Evolutionary conservation across 805 yeast genomes (phyloP).

Genomic region (Wickerhamomyces subpelliculosus): DNA sequence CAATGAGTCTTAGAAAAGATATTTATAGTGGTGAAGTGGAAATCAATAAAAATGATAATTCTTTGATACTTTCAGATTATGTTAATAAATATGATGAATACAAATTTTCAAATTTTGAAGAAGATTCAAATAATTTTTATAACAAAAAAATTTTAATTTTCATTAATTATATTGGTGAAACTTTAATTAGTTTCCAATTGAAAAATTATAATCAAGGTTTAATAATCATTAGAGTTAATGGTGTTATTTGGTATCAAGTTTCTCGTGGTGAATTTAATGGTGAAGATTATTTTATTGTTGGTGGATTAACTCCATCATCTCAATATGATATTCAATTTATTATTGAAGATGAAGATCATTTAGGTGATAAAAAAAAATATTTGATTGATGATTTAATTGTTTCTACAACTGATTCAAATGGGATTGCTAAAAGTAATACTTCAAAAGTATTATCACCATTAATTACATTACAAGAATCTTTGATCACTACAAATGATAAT

Average conservation of each 20-base stretch:
- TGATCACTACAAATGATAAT: conserved; percentile 55
- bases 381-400: conserved; percentile 33
- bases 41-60: conserved; percentile 8
- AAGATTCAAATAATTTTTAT: conserved; percentile 20
- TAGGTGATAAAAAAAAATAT: conserved; percentile 24
- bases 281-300: conserved; percentile 48
- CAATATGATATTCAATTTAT: conserved; percentile 52
- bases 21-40: conserved; percentile 34
- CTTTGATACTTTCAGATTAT: conserved; percentile 19
- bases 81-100: conserved; percentile 19
- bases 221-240: conserved; percentile 48
- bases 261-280: conserved; percentile 41
- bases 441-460: conserved; percentile 44
- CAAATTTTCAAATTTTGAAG: conserved; percentile 24
- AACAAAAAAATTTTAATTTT: conserved; percentile 29
- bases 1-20: conserved; percentile 40
- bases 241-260: conserved; percentile 64
- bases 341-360: conserved; percentile 24
- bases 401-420: conserved; percentile 25
- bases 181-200: conserved; percentile 44
- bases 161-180: conserved; percentile 45
- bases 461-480: conserved; percentile 57
- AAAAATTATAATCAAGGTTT: conserved; percentile 36
- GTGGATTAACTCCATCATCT: conserved; percentile 58
- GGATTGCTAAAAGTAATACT: conserved; percentile 19